Evolutionary conservation across 306 rosid species (phyloP), one percentile per base, ranked within the genome.

Genomic region (cucumber (Cucumis sativus)): DNA sequence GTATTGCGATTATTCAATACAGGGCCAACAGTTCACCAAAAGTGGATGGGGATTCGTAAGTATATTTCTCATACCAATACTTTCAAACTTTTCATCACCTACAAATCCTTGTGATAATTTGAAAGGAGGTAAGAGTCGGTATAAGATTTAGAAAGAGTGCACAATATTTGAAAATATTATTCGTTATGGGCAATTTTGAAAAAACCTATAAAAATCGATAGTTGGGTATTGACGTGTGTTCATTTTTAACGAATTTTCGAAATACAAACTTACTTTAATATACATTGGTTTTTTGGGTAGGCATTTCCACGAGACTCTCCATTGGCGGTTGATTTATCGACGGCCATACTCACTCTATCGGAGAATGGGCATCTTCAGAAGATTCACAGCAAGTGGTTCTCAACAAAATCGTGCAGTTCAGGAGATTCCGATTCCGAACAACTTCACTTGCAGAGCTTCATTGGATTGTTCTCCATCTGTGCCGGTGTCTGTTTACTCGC

Each of bases 41-140:
- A 81, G 86, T 72, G 88, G 87, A 5, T 85, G 87, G 91, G 91
- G 91, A 79, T 87, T 87, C 79, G 91, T 87, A 55, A 87, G 91
- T 79, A 79, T 77, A 37, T 61, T 28, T 28, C 61, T 45, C 23
- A 14, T 12, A 21, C 57, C 57, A 52, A 5, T 2, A 18, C 78
- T 56, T n/a, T 14, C 33, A 55, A 35, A n/a, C 16, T 74, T 18
- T 23, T 74, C 33, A 74, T 74, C 49, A 10, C n/a, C 13, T 10
- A 35, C 39, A 37, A 52, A 55, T 73, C 30, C 30, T 28, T 28
- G 1, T 28, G 30, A 28, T 28, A 0, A 28, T 28, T 28, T 28
- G 30, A 28, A 28, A 28, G 3, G 30, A 28, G 2, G 30, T 28
- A 28, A 28, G 30, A 28, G 30, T 28, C 30, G 30, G 30, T 28